Conservation (phyloP, 2,329 filamentous ascomycete genomes). For the Monosporascus sp. region DNA sequence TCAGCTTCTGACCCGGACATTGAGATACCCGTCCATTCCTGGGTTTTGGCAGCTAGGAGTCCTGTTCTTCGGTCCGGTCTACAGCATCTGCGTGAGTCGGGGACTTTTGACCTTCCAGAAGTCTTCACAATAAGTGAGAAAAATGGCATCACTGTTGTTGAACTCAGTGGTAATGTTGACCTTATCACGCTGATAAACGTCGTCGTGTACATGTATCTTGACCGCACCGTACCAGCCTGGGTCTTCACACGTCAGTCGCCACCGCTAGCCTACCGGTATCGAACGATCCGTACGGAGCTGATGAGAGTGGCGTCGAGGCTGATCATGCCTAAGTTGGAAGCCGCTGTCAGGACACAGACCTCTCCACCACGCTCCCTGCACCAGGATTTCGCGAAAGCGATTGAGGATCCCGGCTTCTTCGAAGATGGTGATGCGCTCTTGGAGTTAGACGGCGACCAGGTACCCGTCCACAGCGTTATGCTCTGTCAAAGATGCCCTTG, state of each 20-base stretch:
- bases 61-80: slow-evolving; percentile 60
- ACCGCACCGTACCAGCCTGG: slow-evolving; percentile 80
- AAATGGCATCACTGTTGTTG: slow-evolving; percentile 51
- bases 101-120: slow-evolving; percentile 55
- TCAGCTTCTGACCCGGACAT: slow-evolving; percentile 63
- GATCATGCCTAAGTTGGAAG: slow-evolving; percentile 67
- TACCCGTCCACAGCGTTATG: slow-evolving; percentile 71
- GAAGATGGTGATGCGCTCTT: slow-evolving; percentile 75
- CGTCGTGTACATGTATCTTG: slow-evolving; percentile 74
- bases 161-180: slow-evolving; percentile 65
- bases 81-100: slow-evolving; percentile 49
- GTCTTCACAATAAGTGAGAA: slow-evolving; percentile 51
- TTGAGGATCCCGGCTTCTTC: slow-evolving; percentile 66
- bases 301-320: slow-evolving; percentile 77
- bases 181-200: slow-evolving; percentile 76
- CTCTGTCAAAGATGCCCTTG: slow-evolving; percentile 85
- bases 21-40: slow-evolving; percentile 75
- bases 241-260: slow-evolving; percentile 66
- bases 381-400: slow-evolving; percentile 64
- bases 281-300: slow-evolving; percentile 76
- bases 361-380: slow-evolving; percentile 60
- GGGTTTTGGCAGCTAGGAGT: slow-evolving; percentile 73
- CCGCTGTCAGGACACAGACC: slow-evolving; percentile 70
- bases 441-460: slow-evolving; percentile 69
- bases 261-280: slow-evolving; percentile 65